Percentiles rank a stretch among this genome's conserved stretches.
Evolutionary conservation across 768 basidiomycete genomes (phyloP).

Genomic region (Holtermannia corniformis): DNA sequence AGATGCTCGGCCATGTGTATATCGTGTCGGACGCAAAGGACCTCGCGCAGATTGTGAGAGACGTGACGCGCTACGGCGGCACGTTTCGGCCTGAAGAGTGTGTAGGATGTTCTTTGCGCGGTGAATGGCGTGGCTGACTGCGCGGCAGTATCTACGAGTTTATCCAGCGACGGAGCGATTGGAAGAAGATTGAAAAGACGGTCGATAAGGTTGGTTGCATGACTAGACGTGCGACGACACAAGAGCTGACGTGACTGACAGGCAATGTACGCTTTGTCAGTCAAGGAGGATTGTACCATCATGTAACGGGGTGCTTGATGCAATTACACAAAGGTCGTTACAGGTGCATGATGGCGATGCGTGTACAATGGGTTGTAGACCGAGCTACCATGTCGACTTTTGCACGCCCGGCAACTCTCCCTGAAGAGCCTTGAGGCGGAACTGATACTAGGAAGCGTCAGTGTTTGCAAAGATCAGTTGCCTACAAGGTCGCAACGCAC

Average conservation of each 20-base stretch:
- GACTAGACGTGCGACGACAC: slow-evolving; percentile 3
- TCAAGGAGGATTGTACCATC: slow-evolving; percentile 79
- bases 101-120: slow-evolving; percentile 9
- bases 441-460: slow-evolving; percentile 70
- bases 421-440: slow-evolving; percentile 69
- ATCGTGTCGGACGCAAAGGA: slow-evolving; percentile 95
- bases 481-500: slow-evolving; percentile 44
- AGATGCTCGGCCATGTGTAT: slow-evolving; percentile 95
- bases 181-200: slow-evolving; percentile 96
- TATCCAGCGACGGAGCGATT: slow-evolving; percentile 84
- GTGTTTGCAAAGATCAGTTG: slow-evolving; percentile 1
- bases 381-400: slow-evolving; percentile 82
- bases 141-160: slow-evolving; percentile 81
- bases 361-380: neutral
- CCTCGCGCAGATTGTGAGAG: slow-evolving; percentile 87
- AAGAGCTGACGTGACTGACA: slow-evolving; percentile 6
- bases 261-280: slow-evolving; percentile 40
- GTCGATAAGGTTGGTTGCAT: slow-evolving; percentile 48
- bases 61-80: slow-evolving; percentile 91
- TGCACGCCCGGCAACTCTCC: slow-evolving; percentile 78
- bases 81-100: slow-evolving; percentile 84
- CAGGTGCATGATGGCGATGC: neutral
- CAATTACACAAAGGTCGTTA: too few species aligned
- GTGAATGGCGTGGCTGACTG: neutral
- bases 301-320: slow-evolving; percentile 19